Evolutionary conservation across 2,329 filamentous ascomycete genomes (phyloP), one percentile per base, ranked within the genome.

Genomic region (Fusarium drepaniforme): DNA sequence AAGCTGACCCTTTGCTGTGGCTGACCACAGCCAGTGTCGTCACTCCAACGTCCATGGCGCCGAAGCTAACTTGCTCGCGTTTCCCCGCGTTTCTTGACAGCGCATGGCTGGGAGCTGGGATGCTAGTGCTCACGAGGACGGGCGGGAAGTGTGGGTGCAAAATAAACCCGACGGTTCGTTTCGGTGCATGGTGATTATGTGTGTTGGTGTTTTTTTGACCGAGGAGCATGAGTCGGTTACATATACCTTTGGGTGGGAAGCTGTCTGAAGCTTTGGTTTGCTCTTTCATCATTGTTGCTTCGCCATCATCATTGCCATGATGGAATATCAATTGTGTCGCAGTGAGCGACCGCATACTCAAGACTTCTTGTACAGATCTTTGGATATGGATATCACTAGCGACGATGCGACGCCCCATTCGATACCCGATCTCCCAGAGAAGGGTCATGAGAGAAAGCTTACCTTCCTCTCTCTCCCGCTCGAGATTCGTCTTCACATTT

Each of bases 401-500:
- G 66, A 62, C 21, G 51, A 70, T 33, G 64, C 49, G 23, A 66
- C 66, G 25, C 61, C 65, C 18, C 68, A 61, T 13, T 42, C 64
- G 59, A 62, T 63, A 30, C 67, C 72, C 49, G 62, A 65, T 18
- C 58, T 64, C 28, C 67, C 59, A 18, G 42, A 57, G 28, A 38
- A 62, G 15, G 25, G 60, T 30, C 40, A 35, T 6, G 56, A 61
- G 9, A 49, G 33, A 4, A 75, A 64, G 51, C 38, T 68, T 16
- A 61, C 49, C 15, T 61, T 81, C 12, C 77, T 86, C 57, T 75
- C 80, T 35, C 77, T 87, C 7, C 85, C 86, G 1, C 74, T 83
- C 16, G 87, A 89, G 74, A 81, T 88, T 59, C 83, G 87, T 16
- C 82, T 86, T 15, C 81, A 85, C 64, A 85, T 89, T 38, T 89